phyloP scores from a whole-genome alignment of 345 rosid genomes.

The Ceriops decandra region DNA sequence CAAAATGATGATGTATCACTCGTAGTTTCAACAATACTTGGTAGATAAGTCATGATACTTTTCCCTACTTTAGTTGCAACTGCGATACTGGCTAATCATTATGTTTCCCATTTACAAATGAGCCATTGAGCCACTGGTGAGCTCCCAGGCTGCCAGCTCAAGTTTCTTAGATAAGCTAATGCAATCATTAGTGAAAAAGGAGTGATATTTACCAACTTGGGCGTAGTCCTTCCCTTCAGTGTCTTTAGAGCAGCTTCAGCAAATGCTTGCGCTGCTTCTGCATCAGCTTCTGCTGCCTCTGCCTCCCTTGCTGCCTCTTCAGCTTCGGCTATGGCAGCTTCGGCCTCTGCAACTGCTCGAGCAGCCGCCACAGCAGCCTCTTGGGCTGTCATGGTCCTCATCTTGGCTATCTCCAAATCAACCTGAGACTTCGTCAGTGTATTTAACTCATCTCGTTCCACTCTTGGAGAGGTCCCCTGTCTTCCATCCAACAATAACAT shows the following conservation, averaged over 20 bases:
- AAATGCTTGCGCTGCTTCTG: slow-evolving; percentile 87
- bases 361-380: slow-evolving; percentile 92
- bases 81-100: neutral
- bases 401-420: slow-evolving; percentile 73
- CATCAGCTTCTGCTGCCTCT: slow-evolving; percentile 90
- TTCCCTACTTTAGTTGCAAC: neutral
- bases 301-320: slow-evolving; percentile 97
- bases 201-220: slow-evolving; percentile 21
- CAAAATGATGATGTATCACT: too few species aligned
- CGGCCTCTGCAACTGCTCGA: slow-evolving; percentile 90
- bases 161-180: neutral
- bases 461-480: slow-evolving; percentile 44
- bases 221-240: slow-evolving; percentile 50
- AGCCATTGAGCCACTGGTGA: neutral
- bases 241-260: slow-evolving; percentile 84
- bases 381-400: slow-evolving; percentile 73
- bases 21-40: neutral
- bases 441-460: slow-evolving; percentile 49
- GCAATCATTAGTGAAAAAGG: neutral
- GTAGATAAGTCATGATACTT: too few species aligned
- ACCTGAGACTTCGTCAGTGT: slow-evolving; percentile 61
- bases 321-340: slow-evolving; percentile 84
- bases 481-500: slow-evolving; percentile 37
- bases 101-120: neutral
- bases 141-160: neutral